Evolutionary conservation across 805 yeast species (phyloP).

Genomic region (Metschnikowia cerradonensis): DNA sequence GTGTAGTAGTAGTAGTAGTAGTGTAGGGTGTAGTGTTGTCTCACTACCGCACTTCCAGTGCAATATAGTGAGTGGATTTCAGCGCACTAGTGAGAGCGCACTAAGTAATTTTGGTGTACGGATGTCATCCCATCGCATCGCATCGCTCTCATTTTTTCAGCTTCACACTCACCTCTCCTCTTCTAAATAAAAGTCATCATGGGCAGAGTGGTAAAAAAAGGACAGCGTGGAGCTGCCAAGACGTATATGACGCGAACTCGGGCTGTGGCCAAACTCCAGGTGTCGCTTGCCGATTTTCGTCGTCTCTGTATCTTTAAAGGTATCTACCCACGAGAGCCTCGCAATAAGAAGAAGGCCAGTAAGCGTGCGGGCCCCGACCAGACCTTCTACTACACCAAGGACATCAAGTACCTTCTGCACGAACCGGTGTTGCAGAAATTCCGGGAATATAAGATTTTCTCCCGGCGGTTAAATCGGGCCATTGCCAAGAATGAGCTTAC

Average conservation of each 20-base stretch:
- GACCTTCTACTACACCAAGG: conserved; percentile 90
- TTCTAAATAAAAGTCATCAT: conserved; percentile 16
- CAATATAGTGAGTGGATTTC: no score
- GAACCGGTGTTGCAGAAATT: conserved; percentile 90
- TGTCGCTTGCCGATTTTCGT: conserved; percentile 93
- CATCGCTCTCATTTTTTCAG: conserved; percentile 3
- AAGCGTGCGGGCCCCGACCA: conserved; percentile 97
- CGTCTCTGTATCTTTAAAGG: conserved; percentile 97
- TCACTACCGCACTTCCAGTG: no score
- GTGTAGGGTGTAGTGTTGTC: no score
- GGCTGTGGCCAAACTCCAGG: conserved; percentile 87
- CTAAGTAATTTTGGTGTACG: no score
- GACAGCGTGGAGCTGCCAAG: conserved; percentile 83
- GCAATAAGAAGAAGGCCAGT: conserved; percentile 93
- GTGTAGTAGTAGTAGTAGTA: no score
- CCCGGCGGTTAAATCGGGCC: conserved; percentile 84
- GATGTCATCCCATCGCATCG: background rate
- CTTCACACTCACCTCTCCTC: background rate
- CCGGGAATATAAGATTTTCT: conserved; percentile 92
- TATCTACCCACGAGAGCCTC: conserved; percentile 94
- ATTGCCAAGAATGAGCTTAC: conserved; percentile 88
- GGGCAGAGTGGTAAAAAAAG: conserved; percentile 78
- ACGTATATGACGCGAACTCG: conserved; percentile 91
- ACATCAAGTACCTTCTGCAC: conserved; percentile 90
- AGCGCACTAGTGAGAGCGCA: background rate